phyloP scores from a whole-genome alignment of 306 rosid genomes.

The Albizia julibrissin region DNA sequence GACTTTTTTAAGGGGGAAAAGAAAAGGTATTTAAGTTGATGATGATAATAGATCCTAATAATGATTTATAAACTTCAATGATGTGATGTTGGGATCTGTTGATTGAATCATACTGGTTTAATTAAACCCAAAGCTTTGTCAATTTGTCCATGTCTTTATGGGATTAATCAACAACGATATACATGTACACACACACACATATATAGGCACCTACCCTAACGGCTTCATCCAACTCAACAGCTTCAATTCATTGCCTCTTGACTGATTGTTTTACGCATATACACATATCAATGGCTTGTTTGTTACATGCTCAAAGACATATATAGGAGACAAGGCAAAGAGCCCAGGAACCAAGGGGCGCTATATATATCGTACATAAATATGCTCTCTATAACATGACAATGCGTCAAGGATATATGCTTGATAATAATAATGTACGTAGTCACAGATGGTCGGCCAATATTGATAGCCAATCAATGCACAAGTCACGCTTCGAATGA shows the following conservation, averaged over 20 bases:
- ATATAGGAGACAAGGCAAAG: not conserved
- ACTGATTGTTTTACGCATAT: not conserved
- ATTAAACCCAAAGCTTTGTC: conserved; percentile 42
- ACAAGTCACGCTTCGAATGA: conserved; percentile 14
- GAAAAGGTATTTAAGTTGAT: not conserved
- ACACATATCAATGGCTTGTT: not conserved
- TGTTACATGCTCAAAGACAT: not conserved
- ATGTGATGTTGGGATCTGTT: conserved; percentile 37
- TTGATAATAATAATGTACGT: not conserved
- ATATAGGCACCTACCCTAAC: too few relatives aligned
- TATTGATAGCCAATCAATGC: not conserved
- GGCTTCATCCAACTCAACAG: conserved; percentile 21
- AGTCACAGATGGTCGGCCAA: conserved; percentile 12
- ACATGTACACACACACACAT: not conserved
- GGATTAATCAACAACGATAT: conserved; percentile 8
- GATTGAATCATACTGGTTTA: conserved; percentile 1
- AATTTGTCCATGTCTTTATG: conserved; percentile 22
- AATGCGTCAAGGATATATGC: not conserved
- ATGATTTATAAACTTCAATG: conserved; percentile 29
- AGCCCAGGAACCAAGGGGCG: not conserved
- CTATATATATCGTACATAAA: not conserved
- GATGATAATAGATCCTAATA: conserved; percentile 32
- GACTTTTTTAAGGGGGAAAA: not conserved
- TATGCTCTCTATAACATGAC: not conserved
- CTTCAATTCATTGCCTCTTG: not conserved